Percentiles rank a stretch among this genome's conserved stretches.
These are phyloP conservation scores for Acorus calamus DNA, from an alignment of 106 monocot genomes.

Conservation along the genomic window DNA sequence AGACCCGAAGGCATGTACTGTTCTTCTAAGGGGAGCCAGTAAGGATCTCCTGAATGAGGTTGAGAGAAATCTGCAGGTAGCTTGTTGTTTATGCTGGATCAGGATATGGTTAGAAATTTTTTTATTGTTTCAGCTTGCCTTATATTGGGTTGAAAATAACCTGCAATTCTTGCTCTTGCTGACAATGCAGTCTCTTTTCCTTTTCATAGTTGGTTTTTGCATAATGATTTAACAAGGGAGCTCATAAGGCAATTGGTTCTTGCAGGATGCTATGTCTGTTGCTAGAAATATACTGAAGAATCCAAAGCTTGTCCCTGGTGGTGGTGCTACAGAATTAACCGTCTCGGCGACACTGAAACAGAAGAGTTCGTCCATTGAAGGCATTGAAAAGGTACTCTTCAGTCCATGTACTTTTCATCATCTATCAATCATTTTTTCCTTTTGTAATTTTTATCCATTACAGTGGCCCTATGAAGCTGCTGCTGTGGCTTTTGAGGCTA, in stretches of 20 bases:
- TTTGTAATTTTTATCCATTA: background rate
- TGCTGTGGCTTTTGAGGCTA: slow-evolving; percentile 96
- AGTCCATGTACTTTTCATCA: background rate
- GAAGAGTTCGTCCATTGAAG: slow-evolving; percentile 95
- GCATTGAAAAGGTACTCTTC: slow-evolving; percentile 72
- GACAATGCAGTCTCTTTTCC: too few species aligned
- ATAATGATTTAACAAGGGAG: too few species aligned
- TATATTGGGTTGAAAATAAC: too few species aligned
- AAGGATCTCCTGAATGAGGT: slow-evolving; percentile 98
- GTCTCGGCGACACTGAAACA: slow-evolving; percentile 87
- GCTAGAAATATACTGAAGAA: slow-evolving; percentile 90
- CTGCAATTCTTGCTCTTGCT: too few species aligned
- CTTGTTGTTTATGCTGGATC: slow-evolving; percentile 2
- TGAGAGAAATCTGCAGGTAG: slow-evolving; percentile 96
- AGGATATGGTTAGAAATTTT: too few species aligned
- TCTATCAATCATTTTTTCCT: background rate
- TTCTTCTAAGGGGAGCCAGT: slow-evolving; percentile 90
- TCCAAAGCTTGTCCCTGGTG: slow-evolving; percentile 94
- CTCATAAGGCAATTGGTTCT: too few species aligned
- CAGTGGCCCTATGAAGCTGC: slow-evolving; percentile 99
- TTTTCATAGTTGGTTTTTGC: too few species aligned
- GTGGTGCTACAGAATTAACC: slow-evolving; percentile 84
- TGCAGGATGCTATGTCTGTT: slow-evolving; percentile 88
- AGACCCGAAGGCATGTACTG: slow-evolving; percentile 91
- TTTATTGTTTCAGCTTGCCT: too few species aligned